phyloP scores from a whole-genome alignment of 2,329 filamentous ascomycete genomes.

The Fusarium begoniae region DNA sequence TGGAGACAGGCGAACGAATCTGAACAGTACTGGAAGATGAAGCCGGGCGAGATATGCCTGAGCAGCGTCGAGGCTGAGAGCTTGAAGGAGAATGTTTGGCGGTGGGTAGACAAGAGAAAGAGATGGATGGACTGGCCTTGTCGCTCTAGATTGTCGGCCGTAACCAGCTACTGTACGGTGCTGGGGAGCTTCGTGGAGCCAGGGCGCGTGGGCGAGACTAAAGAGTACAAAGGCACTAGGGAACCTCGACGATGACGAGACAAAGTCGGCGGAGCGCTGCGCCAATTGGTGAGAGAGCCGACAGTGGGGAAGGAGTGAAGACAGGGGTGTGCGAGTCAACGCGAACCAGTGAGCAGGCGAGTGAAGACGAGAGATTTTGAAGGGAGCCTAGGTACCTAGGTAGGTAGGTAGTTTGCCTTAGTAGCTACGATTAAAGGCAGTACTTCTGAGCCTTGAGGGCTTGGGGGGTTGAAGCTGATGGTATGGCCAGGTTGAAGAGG shows the following conservation, averaged over 20 bases:
- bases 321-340: constrained; percentile 37
- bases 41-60: constrained; percentile 21
- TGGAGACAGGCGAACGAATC: constrained; percentile 5
- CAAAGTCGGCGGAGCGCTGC: constrained; percentile 36
- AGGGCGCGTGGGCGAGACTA: constrained; percentile 40
- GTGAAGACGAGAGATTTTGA: constrained; percentile 30
- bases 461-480: constrained; percentile 30
- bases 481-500: constrained; percentile 25
- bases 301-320: constrained; percentile 33
- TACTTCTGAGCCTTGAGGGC: background rate
- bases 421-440: background rate
- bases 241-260: constrained; percentile 44
- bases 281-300: constrained; percentile 41
- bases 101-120: constrained; percentile 35
- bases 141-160: constrained; percentile 33
- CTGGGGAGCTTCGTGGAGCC: constrained; percentile 38
- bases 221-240: constrained; percentile 39
- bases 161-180: constrained; percentile 30
- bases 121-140: constrained; percentile 38
- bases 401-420: background rate
- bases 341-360: constrained; percentile 29
- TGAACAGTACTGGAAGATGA: constrained; percentile 11
- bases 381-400: constrained; percentile 15
- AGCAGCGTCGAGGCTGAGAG: constrained; percentile 34
- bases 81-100: constrained; percentile 38